These are phyloP conservation scores for Rhodotorula diobovata DNA, from an alignment of 768 basidiomycete species.

Conservation along the genomic window DNA sequence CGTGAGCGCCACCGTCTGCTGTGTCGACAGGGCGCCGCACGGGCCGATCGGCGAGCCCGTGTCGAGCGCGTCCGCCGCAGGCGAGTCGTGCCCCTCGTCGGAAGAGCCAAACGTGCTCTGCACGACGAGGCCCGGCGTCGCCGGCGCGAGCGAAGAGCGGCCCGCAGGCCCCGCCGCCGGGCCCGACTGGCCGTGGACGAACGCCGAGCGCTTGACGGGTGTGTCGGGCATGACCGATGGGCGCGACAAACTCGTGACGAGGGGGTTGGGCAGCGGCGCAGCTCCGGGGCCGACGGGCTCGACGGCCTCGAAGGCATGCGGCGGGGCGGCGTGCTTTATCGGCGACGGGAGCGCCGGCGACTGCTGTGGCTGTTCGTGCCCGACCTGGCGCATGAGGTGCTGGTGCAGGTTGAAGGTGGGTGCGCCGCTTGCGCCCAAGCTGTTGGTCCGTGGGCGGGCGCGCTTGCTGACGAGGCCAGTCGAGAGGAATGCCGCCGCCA, in stretches of 20 bases:
- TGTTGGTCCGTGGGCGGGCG: slow-evolving; percentile 26
- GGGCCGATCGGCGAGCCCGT: slow-evolving; percentile 30
- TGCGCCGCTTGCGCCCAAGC: slow-evolving; percentile 12
- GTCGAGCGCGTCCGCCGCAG: slow-evolving; percentile 8
- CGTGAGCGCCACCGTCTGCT: slow-evolving; percentile 10
- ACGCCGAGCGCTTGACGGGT: slow-evolving; percentile 42
- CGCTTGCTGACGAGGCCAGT: slow-evolving; percentile 49
- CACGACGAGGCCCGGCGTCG: slow-evolving; percentile 9
- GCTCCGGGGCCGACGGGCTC: neutral
- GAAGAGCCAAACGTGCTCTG: neutral
- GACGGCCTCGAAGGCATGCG: neutral
- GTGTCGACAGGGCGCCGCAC: slow-evolving; percentile 2
- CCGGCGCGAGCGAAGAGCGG: neutral
- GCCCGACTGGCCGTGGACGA: slow-evolving; percentile 16
- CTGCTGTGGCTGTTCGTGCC: slow-evolving; percentile 1
- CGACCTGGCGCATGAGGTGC: slow-evolving; percentile 33
- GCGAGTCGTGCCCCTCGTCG: neutral
- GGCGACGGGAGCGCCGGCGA: slow-evolving; percentile 29
- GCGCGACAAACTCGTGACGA: slow-evolving; percentile 20
- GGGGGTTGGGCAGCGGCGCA: slow-evolving; percentile 7
- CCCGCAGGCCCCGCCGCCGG: neutral
- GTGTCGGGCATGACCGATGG: slow-evolving; percentile 45
- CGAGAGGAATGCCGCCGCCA: slow-evolving; percentile 48
- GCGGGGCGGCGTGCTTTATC: slow-evolving; percentile 10
- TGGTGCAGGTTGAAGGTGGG: slow-evolving; percentile 33